phyloP scores from a whole-genome alignment of 2,329 filamentous ascomycete species.

The Arthrobotrys entomopaga region DNA sequence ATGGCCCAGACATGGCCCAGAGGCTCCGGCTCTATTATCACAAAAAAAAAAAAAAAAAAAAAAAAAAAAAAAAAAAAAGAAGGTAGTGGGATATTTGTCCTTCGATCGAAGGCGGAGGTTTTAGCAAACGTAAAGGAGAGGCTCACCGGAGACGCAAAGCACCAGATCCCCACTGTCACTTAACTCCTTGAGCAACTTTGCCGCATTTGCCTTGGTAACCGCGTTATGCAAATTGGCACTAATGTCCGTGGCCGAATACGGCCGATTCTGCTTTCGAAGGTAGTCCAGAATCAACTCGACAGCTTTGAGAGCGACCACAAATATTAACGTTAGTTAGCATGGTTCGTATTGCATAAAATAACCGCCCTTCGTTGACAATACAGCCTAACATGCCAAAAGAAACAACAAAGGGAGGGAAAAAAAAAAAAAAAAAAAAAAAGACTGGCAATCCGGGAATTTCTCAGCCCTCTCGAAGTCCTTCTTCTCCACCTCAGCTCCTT shows the following conservation, averaged over 20 bases:
- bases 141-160: constrained; percentile 67
- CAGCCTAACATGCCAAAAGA: neutral
- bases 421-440: constrained; percentile 17
- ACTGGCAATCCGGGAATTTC: constrained; percentile 28
- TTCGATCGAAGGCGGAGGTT: constrained; percentile 48
- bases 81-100: constrained; percentile 11
- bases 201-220: constrained; percentile 69
- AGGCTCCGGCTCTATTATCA: neutral
- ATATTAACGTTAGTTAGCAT: constrained; percentile 1
- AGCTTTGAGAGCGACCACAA: constrained; percentile 55
- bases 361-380: constrained; percentile 19
- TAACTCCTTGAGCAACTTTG: constrained; percentile 72
- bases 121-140: constrained; percentile 11
- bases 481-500: constrained; percentile 46
- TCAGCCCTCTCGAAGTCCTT: constrained; percentile 30
- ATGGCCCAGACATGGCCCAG: constrained; percentile 1
- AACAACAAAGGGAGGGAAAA: constrained; percentile 4
- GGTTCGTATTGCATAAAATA: constrained; percentile 8
- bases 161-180: constrained; percentile 71
- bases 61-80: neutral
- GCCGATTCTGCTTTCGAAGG: constrained; percentile 62
- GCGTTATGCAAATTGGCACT: constrained; percentile 72
- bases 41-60: neutral
- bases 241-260: constrained; percentile 67
- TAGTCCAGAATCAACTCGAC: constrained; percentile 61